Conservation (phyloP, 805 yeast genomes). For the Osmozyma mogii region DNA sequence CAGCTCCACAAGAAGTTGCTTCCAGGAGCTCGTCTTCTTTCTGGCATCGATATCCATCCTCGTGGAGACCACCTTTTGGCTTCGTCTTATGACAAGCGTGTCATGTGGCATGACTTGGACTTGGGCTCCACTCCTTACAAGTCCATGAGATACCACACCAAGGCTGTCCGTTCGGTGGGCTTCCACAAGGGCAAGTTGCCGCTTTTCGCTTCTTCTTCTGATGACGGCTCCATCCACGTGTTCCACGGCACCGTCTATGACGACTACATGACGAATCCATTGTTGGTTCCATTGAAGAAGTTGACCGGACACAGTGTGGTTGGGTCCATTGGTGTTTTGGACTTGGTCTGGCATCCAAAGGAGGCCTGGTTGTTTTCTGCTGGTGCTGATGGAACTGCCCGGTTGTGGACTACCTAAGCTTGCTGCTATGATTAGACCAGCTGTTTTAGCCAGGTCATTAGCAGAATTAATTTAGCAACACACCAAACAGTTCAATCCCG, state of each 20-base stretch:
- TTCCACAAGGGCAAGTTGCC: slow-evolving; percentile 86
- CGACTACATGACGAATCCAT: slow-evolving; percentile 89
- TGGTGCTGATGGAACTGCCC: slow-evolving; percentile 94
- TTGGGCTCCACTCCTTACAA: slow-evolving; percentile 85
- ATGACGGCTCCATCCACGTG: slow-evolving; percentile 87
- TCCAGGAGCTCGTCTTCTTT: slow-evolving; percentile 96
- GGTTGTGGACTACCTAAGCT: slow-evolving; percentile 93
- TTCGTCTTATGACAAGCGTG: slow-evolving; percentile 89
- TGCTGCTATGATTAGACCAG: too few relatives aligned
- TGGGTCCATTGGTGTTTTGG: slow-evolving; percentile 78
- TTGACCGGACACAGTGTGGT: slow-evolving; percentile 81
- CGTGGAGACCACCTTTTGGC: slow-evolving; percentile 92
- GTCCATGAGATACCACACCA: slow-evolving; percentile 88
- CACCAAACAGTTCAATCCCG: too few relatives aligned
- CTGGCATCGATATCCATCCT: slow-evolving; percentile 89
- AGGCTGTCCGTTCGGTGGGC: slow-evolving; percentile 81
- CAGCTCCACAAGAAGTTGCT: slow-evolving; percentile 70
- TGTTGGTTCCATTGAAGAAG: slow-evolving; percentile 92
- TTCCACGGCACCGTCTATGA: slow-evolving; percentile 97
- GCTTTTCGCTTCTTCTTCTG: slow-evolving; percentile 88
- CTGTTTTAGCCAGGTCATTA: too few relatives aligned
- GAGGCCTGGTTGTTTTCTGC: slow-evolving; percentile 98
- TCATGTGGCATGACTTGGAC: slow-evolving; percentile 96
- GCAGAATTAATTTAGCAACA: too few relatives aligned
- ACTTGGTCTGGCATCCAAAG: slow-evolving; percentile 90